Base-by-base conservation (phyloP, 805 yeast species). In the Starmerella apicola region DNA sequence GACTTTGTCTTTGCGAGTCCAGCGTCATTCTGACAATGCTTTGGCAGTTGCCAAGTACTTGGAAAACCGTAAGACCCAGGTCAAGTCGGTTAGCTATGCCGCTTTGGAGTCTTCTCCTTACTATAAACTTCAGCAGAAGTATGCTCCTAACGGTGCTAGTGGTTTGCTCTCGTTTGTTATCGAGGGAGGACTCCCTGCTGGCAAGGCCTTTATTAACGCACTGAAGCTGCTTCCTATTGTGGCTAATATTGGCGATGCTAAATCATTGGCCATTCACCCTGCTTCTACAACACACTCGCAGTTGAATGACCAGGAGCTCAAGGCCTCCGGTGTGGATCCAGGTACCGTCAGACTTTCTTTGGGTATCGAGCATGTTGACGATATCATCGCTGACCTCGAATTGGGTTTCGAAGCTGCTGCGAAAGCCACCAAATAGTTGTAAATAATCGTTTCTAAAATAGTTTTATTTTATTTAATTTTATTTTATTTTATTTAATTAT, bases 191-290 rank as follows among this genome's bases (percentile, higher is more conserved):
- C 55, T 59, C n/a, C 80, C 76, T 49, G 74, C 86, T 30, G 84
- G 94, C 52, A 86, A 88, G 39, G 71, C 68, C 52, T 83, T 85
- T 45, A 95, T 83, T 45, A 95, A 86, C 62, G 66, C 64, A 52
- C 73, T 91, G 62, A 74, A 83, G 62, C 64, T 91, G 42, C 93
- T 94, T 41, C 79, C 94, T 24, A 82, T 85, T 66, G 74, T 91
- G 58, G 97, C 98, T 36, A 88, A 88, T 56, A 96, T 88, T 43
- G 98, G 98, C 58, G 98, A 88, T 57, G 78, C 88, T 37, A 91
- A 88, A 68, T 83, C 97, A 33, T 71, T 88, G 58, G 94, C 88
- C 43, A 88, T 88, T 61, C 86, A 95, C 39, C 98, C 98, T 50
- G 86, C 79, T 71, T 84, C 73, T 64, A 91, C 97, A 30, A 88